Evolutionary conservation across 176 grass and related monocot genomes (phyloP).

Genomic region (Neostapfia colusana): DNA sequence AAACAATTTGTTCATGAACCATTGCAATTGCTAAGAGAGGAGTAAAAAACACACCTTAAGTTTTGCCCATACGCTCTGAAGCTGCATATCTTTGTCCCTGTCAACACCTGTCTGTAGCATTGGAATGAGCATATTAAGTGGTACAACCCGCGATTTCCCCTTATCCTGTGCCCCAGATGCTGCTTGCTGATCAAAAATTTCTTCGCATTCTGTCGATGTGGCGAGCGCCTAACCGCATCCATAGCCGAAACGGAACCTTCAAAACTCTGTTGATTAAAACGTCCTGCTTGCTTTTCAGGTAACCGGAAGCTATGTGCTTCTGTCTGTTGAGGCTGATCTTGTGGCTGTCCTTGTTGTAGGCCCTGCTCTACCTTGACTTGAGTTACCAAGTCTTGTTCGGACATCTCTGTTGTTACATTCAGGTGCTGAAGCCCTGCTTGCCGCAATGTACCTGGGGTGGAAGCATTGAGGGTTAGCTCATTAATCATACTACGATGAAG

Average conservation of each 20-base stretch:
- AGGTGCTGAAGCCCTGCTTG: too few relatives aligned
- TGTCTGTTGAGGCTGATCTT: constrained; percentile 33
- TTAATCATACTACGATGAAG: too few relatives aligned
- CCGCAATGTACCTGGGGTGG: too few relatives aligned
- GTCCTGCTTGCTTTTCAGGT: constrained; percentile 39
- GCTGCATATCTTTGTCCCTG: constrained; percentile 94
- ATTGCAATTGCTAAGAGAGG: too few relatives aligned
- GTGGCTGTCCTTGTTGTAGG: constrained; percentile 27
- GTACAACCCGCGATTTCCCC: constrained; percentile 59
- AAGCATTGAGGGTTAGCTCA: too few relatives aligned
- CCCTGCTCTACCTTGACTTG: constrained; percentile 16
- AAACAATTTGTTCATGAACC: too few relatives aligned
- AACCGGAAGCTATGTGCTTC: constrained; percentile 47
- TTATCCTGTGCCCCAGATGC: constrained; percentile 46
- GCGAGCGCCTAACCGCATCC: constrained; percentile 33
- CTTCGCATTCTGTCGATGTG: constrained; percentile 29
- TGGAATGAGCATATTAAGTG: constrained; percentile 82
- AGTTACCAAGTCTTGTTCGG: too few relatives aligned
- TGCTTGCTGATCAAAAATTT: constrained; percentile 50
- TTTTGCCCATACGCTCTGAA: constrained; percentile 75
- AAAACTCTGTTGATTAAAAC: constrained; percentile 35
- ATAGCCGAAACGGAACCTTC: background rate
- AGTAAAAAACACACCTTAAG: constrained; percentile 59
- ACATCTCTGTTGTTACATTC: too few relatives aligned
- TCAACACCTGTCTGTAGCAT: constrained; percentile 81